These are phyloP conservation scores for Raddia distichophylla DNA, from an alignment of 176 grass and related monocot genomes.

Conservation along the genomic window DNA sequence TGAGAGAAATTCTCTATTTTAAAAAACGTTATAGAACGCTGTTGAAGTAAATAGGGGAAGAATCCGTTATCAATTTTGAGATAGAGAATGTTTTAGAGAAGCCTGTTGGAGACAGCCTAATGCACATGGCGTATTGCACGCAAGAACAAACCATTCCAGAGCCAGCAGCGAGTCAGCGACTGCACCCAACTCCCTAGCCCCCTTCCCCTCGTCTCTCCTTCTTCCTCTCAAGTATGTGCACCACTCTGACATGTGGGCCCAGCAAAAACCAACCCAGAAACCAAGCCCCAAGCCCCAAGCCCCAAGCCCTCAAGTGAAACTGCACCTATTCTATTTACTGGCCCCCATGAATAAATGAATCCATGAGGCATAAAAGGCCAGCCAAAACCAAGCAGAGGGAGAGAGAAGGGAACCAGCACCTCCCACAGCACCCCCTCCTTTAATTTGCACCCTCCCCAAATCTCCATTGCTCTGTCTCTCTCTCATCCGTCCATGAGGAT, in stretches of 20 bases:
- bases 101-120: background rate
- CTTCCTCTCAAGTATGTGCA: conserved; percentile 3
- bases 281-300: too few relatives aligned
- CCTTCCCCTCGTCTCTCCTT: too few relatives aligned
- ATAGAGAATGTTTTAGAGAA: too few relatives aligned
- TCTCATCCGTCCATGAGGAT: conserved; percentile 76
- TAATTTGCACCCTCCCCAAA: conserved; percentile 63
- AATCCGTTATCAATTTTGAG: too few relatives aligned
- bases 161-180: background rate
- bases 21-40: too few relatives aligned
- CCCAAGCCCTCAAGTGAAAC: conserved; percentile 10
- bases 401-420: conserved; percentile 15
- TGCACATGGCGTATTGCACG: conserved; percentile 41
- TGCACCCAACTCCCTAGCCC: background rate
- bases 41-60: too few relatives aligned
- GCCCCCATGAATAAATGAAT: conserved; percentile 42
- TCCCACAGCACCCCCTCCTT: conserved; percentile 40
- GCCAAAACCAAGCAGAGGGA: conserved; percentile 33
- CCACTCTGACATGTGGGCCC: background rate
- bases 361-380: conserved; percentile 40
- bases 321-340: conserved; percentile 41
- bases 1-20: too few relatives aligned
- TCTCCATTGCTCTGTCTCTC: conserved; percentile 17
- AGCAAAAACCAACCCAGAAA: background rate
- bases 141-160: conserved; percentile 9